These are phyloP conservation scores for Darksidea phi DNA, from an alignment of 495 filamentous ascomycete genomes.

Conservation along the genomic window DNA sequence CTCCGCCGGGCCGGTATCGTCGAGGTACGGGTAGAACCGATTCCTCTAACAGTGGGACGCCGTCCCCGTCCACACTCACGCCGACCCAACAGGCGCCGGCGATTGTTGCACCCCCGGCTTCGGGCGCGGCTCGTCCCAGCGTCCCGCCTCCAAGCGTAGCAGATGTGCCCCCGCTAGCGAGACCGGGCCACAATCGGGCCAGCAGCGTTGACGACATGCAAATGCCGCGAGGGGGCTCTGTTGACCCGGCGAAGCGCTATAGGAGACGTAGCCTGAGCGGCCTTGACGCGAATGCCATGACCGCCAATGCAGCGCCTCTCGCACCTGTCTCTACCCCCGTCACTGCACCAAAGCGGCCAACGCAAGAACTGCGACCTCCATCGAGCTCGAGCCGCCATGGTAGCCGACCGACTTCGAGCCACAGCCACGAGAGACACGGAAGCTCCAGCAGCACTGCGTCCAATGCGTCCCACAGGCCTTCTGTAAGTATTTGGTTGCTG, in stretches of 20 bases:
- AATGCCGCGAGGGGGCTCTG: slow-evolving; percentile 43
- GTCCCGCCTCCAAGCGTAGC: slow-evolving; percentile 4
- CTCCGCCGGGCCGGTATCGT: slow-evolving; percentile 64
- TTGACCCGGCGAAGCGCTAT: slow-evolving; percentile 72
- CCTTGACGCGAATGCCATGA: slow-evolving; percentile 61
- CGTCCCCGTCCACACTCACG: slow-evolving; percentile 17
- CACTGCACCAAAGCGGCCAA: slow-evolving; percentile 23
- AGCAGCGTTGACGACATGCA: slow-evolving; percentile 58
- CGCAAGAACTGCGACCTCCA: slow-evolving; percentile 35
- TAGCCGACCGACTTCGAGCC: slow-evolving; percentile 42
- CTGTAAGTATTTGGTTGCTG: slow-evolving; percentile 39
- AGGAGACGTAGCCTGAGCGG: slow-evolving; percentile 80
- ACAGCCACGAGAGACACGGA: slow-evolving; percentile 60
- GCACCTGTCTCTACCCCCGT: not conserved
- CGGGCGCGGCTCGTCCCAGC: slow-evolving; percentile 3
- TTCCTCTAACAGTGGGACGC: slow-evolving; percentile 35
- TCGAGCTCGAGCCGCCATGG: slow-evolving; percentile 39
- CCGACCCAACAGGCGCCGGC: slow-evolving; percentile 28
- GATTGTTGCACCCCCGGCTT: slow-evolving; percentile 36
- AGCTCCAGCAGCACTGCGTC: slow-evolving; percentile 56
- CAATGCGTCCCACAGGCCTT: slow-evolving; percentile 49
- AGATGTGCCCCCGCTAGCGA: slow-evolving; percentile 2
- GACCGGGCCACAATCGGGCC: slow-evolving; percentile 40
- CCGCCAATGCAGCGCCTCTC: slow-evolving; percentile 14
- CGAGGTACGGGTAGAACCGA: slow-evolving; percentile 56